Conservation (phyloP, 805 yeast genomes). For the Candida nanaspora region DNA sequence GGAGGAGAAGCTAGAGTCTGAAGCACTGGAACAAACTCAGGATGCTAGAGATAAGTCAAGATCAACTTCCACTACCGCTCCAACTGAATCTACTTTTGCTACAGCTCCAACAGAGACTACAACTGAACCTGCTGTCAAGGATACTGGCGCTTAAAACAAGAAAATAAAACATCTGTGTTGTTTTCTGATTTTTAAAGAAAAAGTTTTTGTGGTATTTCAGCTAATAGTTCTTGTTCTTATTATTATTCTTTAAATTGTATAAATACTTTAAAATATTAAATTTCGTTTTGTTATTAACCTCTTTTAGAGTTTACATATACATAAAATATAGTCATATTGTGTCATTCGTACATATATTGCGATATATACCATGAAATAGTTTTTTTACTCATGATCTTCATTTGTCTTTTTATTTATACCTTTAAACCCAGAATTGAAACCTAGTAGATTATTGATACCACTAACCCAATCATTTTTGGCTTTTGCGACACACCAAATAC, state of each 20-base stretch:
- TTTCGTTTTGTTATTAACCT: too few relatives aligned
- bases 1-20: slow-evolving; percentile 7
- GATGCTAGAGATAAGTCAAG: not conserved
- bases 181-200: too few relatives aligned
- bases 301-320: too few relatives aligned
- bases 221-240: too few relatives aligned
- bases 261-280: too few relatives aligned
- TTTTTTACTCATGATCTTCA: too few relatives aligned
- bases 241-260: too few relatives aligned
- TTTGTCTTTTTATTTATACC: slow-evolving; percentile 18
- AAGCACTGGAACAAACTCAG: not conserved
- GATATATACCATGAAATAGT: too few relatives aligned
- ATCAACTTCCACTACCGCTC: not conserved
- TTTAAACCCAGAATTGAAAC: slow-evolving; percentile 81
- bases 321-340: too few relatives aligned
- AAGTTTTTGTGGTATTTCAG: too few relatives aligned
- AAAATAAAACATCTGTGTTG: not conserved
- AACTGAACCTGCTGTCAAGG: not conserved
- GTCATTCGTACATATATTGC: too few relatives aligned
- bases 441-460: slow-evolving; percentile 80
- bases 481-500: slow-evolving; percentile 84
- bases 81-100: not conserved
- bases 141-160: not conserved
- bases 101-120: not conserved
- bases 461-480: slow-evolving; percentile 86